phyloP scores from a whole-genome alignment of 345 rosid genomes.

The Arabidopsis suecica region DNA sequence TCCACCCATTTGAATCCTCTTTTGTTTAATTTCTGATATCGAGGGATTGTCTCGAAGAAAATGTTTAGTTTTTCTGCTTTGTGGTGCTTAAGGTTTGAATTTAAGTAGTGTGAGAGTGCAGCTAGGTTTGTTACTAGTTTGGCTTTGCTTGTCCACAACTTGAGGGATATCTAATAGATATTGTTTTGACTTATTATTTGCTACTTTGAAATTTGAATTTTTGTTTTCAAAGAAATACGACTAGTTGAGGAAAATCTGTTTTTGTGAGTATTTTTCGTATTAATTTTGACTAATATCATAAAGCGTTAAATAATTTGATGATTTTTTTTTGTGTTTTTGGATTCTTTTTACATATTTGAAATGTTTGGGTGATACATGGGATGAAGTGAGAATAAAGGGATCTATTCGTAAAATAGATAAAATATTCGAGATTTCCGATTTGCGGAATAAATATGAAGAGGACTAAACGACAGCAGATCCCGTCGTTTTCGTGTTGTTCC shows the following conservation, averaged over 20 bases:
- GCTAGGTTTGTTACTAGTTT: conserved; percentile 4
- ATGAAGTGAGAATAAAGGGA: background rate
- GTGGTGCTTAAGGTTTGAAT: conserved; percentile 16
- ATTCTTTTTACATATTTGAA: background rate
- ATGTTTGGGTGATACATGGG: background rate
- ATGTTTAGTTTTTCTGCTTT: background rate
- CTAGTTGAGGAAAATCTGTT: background rate
- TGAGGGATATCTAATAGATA: conserved; percentile 19
- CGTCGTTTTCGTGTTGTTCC: conserved; percentile 29
- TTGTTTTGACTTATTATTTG: conserved; percentile 25
- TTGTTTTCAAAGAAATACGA: background rate
- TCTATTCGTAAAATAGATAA: background rate
- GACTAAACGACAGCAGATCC: conserved; percentile 23
- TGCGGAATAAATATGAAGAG: background rate
- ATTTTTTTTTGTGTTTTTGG: background rate
- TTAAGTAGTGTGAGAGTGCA: conserved; percentile 10
- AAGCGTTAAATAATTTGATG: background rate
- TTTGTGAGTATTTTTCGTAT: background rate
- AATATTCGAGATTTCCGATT: background rate
- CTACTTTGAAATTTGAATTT: background rate
- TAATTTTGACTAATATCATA: background rate
- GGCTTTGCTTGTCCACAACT: conserved; percentile 13
- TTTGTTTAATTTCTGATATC: background rate
- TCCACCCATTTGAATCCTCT: conserved; percentile 6
- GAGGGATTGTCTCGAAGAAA: background rate